phyloP scores from a whole-genome alignment of 2,329 filamentous ascomycete species.

The Penicillium sp. region DNA sequence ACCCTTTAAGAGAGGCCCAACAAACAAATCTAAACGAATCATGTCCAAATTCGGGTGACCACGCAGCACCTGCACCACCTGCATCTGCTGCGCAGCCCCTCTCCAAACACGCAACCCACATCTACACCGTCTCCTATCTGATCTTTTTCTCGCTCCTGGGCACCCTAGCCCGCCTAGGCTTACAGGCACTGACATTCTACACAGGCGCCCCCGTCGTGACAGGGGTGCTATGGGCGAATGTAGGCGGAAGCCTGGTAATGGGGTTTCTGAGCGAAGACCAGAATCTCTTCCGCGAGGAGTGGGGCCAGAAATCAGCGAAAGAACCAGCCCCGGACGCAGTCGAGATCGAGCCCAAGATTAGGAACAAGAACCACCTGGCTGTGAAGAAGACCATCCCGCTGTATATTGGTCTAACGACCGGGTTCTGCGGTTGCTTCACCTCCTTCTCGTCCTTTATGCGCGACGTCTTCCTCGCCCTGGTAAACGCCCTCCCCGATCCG shows the following conservation, averaged over 20 bases:
- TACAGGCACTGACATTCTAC: conserved; percentile 71
- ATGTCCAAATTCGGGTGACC: conserved; percentile 11
- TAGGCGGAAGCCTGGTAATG: conserved; percentile 70
- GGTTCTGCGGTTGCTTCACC: conserved; percentile 82
- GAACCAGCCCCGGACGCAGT: conserved; percentile 18
- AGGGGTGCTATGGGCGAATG: conserved; percentile 76
- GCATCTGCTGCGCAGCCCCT: conserved; percentile 20
- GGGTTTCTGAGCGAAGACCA: conserved; percentile 76
- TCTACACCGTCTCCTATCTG: conserved; percentile 72
- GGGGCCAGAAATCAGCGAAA: conserved; percentile 39
- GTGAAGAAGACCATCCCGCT: conserved; percentile 79
- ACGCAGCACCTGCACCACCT: conserved; percentile 9
- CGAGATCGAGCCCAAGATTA: neutral
- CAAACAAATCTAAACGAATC: neutral
- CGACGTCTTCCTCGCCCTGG: conserved; percentile 68
- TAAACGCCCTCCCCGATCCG: conserved; percentile 59
- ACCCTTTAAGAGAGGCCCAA: neutral
- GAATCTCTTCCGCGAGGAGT: conserved; percentile 62
- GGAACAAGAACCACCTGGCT: conserved; percentile 48
- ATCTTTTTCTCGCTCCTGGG: conserved; percentile 78
- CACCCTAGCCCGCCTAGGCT: conserved; percentile 70
- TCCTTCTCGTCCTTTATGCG: conserved; percentile 80
- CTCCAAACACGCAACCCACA: conserved; percentile 48
- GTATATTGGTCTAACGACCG: conserved; percentile 77
- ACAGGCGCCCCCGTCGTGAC: conserved; percentile 66